Evolutionary conservation across 768 basidiomycete genomes (phyloP).

Genomic region (Naematelia aurantialba): DNA sequence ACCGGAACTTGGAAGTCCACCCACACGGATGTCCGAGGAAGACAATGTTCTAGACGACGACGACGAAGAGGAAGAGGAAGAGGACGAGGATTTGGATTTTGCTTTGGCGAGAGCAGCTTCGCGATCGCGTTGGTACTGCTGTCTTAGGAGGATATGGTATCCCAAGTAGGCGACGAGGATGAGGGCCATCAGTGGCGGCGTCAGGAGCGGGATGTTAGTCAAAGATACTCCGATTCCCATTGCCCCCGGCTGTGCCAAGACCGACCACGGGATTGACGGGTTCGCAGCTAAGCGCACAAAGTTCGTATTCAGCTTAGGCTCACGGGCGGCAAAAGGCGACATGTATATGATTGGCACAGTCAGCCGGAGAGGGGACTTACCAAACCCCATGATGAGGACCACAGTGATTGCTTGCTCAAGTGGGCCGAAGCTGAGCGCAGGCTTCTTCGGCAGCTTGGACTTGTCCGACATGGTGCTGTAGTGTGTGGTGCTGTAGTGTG

Average conservation of each 20-base stretch:
- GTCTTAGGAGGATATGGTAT: conserved; percentile 41
- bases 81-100: conserved; percentile 7
- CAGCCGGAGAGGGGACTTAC: conserved; percentile 12
- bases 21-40: conserved; percentile 26
- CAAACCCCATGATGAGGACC: conserved; percentile 41
- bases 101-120: conserved; percentile 28
- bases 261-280: conserved; percentile 14
- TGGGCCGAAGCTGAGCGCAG: conserved; percentile 39
- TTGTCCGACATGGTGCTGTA: not conserved
- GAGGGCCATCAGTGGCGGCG: conserved; percentile 44
- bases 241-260: conserved; percentile 7
- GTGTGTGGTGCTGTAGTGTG: not conserved
- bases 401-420: conserved; percentile 44
- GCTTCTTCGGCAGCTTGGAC: conserved; percentile 1
- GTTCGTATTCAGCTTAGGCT: too few species aligned
- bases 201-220: conserved; percentile 33
- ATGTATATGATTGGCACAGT: not conserved
- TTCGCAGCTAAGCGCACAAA: conserved; percentile 14
- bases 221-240: conserved; percentile 12
- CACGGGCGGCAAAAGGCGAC: not conserved
- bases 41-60: conserved; percentile 20
- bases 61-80: conserved; percentile 5
- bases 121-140: conserved; percentile 37
- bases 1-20: conserved; percentile 26
- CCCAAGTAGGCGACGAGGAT: conserved; percentile 45